Evolutionary conservation across 2,329 filamentous ascomycete species (phyloP), one percentile per base, ranked within the genome.

Genomic region (Aureobasidium sp.): DNA sequence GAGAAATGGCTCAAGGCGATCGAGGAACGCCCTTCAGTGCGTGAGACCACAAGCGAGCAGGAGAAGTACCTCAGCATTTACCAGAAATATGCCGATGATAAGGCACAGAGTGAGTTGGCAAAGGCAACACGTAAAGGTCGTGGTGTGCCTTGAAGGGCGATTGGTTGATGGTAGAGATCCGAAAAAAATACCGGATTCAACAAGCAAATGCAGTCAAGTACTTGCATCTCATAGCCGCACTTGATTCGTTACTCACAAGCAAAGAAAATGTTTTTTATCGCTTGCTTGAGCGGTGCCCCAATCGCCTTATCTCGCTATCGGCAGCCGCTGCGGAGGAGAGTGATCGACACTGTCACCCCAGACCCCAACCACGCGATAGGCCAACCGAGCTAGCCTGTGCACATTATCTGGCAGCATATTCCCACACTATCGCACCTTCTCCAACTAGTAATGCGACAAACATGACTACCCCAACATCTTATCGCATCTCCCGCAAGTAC

Each of bases 11-110:
- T 85, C 36, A 81, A 82, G 64, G 91, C 89, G 0, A 79, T 93
- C 5, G 79, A 86, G 65, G 75, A 79, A 8, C 84, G 90, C 67
- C 81, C 86, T 72, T 94, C 90, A 71, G 85, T 94, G 0, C 82
- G 81, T 74, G 85, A 90, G 69, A 95, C 91, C 0, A 88, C 86
- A 79, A 94, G 91, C 73, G 89, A 90, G 23, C 85, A 84, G 62
- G 86, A 91, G 68, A 80, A 88, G 73, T 94, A 94, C 74, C 75
- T 92, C 67, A 84, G 87, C 13, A 90, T 91, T 20, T 95, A 94
- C 76, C 77, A 83, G 72, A 67, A 80, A 61, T 82, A 82, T 77
- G 81, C 81, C 38, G 80, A 83, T 69, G 77, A 84, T 69, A 78
- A 73, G 54, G 82, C 82, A 48, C 80, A 82, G 75, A 81, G 77